A percentile compares a stretch with the other conserved stretches of the same genome.
phyloP scores from a whole-genome alignment of 2,329 filamentous ascomycete species.

The Fusarium buharicum region DNA sequence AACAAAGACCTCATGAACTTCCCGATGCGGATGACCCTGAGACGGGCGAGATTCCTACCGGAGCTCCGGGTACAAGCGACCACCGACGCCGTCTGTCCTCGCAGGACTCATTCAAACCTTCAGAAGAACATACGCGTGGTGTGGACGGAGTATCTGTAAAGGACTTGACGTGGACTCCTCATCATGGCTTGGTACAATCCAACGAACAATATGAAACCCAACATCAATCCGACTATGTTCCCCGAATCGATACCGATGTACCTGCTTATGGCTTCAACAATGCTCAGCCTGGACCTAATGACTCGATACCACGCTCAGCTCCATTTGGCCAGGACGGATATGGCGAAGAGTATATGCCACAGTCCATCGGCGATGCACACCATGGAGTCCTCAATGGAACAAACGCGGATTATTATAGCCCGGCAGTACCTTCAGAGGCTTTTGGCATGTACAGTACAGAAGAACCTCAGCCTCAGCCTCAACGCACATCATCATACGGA shows the following conservation, averaged over 20 bases:
- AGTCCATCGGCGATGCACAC: constrained; percentile 44
- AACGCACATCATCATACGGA: constrained; percentile 47
- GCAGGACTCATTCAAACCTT: constrained; percentile 51
- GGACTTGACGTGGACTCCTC: constrained; percentile 42
- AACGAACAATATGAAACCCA: constrained; percentile 27
- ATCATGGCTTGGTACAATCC: constrained; percentile 29
- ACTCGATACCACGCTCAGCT: constrained; percentile 35
- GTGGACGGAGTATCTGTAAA: constrained; percentile 40
- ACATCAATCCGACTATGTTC: constrained; percentile 16
- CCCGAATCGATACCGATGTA: constrained; percentile 34
- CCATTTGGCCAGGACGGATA: constrained; percentile 40
- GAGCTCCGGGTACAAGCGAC: constrained; percentile 28
- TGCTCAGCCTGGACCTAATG: constrained; percentile 20
- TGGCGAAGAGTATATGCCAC: constrained; percentile 45
- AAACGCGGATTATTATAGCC: constrained; percentile 56
- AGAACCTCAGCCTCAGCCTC: constrained; percentile 39
- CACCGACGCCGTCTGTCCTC: constrained; percentile 50
- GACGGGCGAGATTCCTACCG: constrained; percentile 40
- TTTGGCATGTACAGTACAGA: constrained; percentile 52
- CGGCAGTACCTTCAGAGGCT: constrained; percentile 54
- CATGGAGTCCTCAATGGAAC: constrained; percentile 50
- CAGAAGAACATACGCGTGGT: constrained; percentile 46
- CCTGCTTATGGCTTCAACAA: constrained; percentile 11
- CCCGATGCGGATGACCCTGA: constrained; percentile 46
- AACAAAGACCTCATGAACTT: constrained; percentile 39